Percentiles rank a stretch among this genome's conserved stretches.
Evolutionary conservation across 108 stramenopile species (phyloP).

Genomic region (Ochromonas danica): DNA sequence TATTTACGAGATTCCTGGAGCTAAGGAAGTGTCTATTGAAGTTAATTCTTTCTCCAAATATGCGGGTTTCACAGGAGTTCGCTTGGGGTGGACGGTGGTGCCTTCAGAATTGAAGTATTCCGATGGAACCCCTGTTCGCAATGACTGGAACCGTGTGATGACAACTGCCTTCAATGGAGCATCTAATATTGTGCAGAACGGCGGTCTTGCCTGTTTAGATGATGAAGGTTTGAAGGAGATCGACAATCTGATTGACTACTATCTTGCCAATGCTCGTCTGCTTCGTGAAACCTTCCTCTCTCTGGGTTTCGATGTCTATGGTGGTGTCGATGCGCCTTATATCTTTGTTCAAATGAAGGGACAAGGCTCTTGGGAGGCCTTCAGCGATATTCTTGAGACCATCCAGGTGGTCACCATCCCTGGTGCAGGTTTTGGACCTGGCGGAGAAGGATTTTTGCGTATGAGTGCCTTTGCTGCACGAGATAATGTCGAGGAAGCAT

Average conservation of each 20-base stretch:
- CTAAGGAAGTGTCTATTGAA: conserved; percentile 86
- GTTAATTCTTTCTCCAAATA: conserved; percentile 86
- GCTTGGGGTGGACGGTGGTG: conserved; percentile 93
- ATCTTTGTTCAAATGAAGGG: conserved; percentile 82
- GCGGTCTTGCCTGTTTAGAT: conserved; percentile 87
- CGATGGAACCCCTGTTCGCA: conserved; percentile 70
- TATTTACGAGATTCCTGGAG: conserved; percentile 93
- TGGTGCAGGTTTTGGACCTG: conserved; percentile 95
- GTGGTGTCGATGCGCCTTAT: conserved; percentile 89
- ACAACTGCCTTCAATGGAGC: conserved; percentile 96
- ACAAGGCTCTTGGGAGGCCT: conserved; percentile 81
- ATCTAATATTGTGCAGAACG: conserved; percentile 89
- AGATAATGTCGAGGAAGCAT: background rate
- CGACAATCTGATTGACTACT: conserved; percentile 87
- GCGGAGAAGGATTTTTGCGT: conserved; percentile 92
- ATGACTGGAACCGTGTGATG: conserved; percentile 96
- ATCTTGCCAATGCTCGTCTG: conserved; percentile 79
- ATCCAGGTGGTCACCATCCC: conserved; percentile 92
- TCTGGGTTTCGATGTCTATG: conserved; percentile 79
- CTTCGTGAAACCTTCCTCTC: conserved; percentile 61
- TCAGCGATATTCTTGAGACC: conserved; percentile 86
- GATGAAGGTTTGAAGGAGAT: conserved; percentile 88
- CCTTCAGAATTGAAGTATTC: conserved; percentile 77
- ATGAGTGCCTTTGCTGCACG: conserved; percentile 78
- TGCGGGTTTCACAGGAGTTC: conserved; percentile 95